Percentiles rank a stretch among this genome's conserved stretches.
Conservation (phyloP, 352 stramenopile genomes). For the Peronosclerospora sorghi region DNA sequence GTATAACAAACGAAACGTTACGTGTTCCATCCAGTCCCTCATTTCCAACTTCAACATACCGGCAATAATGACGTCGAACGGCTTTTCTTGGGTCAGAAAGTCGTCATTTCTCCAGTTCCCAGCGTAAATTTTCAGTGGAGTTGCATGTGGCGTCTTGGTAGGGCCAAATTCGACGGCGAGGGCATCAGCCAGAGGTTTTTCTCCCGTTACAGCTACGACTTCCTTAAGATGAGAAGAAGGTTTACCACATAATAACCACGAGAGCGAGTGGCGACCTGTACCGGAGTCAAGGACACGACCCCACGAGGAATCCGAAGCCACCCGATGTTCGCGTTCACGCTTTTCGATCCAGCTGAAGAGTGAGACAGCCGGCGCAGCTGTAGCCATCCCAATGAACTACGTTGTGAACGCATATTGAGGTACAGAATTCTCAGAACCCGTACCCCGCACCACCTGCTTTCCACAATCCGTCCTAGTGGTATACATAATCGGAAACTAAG, state of each 20-base stretch:
- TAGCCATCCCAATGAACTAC: conserved; percentile 1
- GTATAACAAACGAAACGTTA: background rate
- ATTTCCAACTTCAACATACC: conserved; percentile 11
- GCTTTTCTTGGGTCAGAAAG: conserved; percentile 47
- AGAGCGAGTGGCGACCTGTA: conserved; percentile 83
- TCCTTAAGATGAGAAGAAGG: conserved; percentile 18
- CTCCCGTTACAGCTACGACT: conserved; percentile 65
- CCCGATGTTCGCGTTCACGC: conserved; percentile 24
- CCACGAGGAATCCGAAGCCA: conserved; percentile 20
- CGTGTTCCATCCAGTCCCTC: background rate
- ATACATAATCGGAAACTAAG: too few species aligned
- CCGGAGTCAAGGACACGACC: conserved; percentile 81
- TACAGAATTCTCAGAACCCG: too few species aligned
- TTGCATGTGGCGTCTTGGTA: conserved; percentile 18
- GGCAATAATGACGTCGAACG: conserved; percentile 74
- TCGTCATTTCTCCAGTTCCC: conserved; percentile 63
- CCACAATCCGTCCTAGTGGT: too few species aligned
- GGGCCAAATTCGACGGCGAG: conserved; percentile 27
- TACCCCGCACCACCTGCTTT: too few species aligned
- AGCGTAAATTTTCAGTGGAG: conserved; percentile 31
- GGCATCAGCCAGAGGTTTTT: conserved; percentile 37
- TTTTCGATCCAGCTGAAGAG: conserved; percentile 71
- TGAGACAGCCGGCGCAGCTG: conserved; percentile 40
- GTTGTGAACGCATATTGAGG: too few species aligned
- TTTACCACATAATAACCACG: conserved; percentile 58